These are phyloP conservation scores for Hypericum androsaemum DNA, from an alignment of 345 rosid species.

Conservation along the genomic window DNA sequence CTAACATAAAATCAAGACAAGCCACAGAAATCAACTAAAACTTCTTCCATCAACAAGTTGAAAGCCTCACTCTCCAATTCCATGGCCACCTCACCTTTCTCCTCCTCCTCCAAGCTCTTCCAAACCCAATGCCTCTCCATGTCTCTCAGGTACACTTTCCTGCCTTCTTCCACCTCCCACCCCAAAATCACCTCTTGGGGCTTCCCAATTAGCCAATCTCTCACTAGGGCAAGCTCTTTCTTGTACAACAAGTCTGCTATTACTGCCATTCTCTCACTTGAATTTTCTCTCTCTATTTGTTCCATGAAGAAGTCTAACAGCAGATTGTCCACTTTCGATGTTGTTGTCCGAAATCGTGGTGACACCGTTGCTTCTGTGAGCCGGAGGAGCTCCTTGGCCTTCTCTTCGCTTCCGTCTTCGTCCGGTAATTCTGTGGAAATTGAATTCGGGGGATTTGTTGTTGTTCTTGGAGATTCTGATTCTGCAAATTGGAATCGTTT, in stretches of 20 bases:
- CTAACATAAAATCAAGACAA: too few relatives aligned
- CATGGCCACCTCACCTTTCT: slow-evolving; percentile 20
- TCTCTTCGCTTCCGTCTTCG: slow-evolving; percentile 5
- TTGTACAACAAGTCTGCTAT: not conserved
- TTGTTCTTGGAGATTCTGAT: not conserved
- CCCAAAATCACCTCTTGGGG: slow-evolving; percentile 34
- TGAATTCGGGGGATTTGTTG: too few relatives aligned
- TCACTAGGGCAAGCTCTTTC: slow-evolving; percentile 18
- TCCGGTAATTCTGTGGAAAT: not conserved
- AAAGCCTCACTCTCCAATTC: slow-evolving; percentile 42
- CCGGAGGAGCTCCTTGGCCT: slow-evolving; percentile 14
- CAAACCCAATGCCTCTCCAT: slow-evolving; percentile 38
- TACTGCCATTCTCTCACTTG: not conserved
- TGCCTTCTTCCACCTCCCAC: slow-evolving; percentile 46
- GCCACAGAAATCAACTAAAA: slow-evolving; percentile 4
- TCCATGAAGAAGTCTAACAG: slow-evolving; percentile 44
- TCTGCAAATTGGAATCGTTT: slow-evolving; percentile 32
- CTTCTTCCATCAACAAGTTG: slow-evolving; percentile 39
- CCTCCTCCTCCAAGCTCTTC: slow-evolving; percentile 24
- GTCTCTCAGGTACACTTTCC: slow-evolving; percentile 37
- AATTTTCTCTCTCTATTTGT: slow-evolving; percentile 15
- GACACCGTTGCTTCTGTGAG: slow-evolving; percentile 9
- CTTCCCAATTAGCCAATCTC: slow-evolving; percentile 50
- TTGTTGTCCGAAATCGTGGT: not conserved
- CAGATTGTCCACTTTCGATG: slow-evolving; percentile 23